Evolutionary conservation across 148 eudicot genomes (phyloP), one percentile per base, ranked within the genome.

Genomic region (Tetragonia tetragonoides): DNA sequence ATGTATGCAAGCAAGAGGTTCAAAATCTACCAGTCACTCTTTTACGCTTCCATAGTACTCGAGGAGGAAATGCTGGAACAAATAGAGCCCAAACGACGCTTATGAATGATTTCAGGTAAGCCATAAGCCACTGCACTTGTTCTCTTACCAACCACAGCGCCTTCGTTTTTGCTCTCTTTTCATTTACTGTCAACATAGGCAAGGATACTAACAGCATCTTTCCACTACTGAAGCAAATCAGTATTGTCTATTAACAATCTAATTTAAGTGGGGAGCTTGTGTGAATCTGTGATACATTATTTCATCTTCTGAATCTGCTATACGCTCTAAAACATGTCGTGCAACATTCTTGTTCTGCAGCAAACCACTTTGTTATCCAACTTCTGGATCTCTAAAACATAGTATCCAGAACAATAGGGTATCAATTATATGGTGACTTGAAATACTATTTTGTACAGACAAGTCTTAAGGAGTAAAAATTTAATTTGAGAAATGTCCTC

Each of bases 1-100:
- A 95, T 74, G 90, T 95, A 16, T 95, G 99, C 83, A 89, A 85
- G 74, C 89, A 91, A 81, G 97, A 95, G 78, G 99, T 95, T 68
- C 84, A 37, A n/a, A 95, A 95, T 79, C 79, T 95, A 46, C 94
- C 97, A 0, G 99, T 95, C 77, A 95, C 96, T 51, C 94, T 95
- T 81, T 69, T 95, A 39, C 90, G 99, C 59, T 78, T 95, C 40
- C 93, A 84, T 78, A 93, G 90, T 80, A 54, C 81, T 49, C 85
- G 77, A 53, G 83, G 81, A 75, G 81, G 46, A 76, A 86, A 37
- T 82, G 11, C 76, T 49, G 77, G 84, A 70, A 63, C 84, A 66
- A 76, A 69, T 83, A 77, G 81, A 82, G 39, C 79, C 63, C 65
- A 76, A 8, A 81, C 79, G 20, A 74, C 86, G 79, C 87, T 85